Percentiles rank a stretch among this genome's conserved stretches.
These are phyloP conservation scores for Fusarium robinianum DNA, from an alignment of 2,329 filamentous ascomycete genomes.

Conservation along the genomic window DNA sequence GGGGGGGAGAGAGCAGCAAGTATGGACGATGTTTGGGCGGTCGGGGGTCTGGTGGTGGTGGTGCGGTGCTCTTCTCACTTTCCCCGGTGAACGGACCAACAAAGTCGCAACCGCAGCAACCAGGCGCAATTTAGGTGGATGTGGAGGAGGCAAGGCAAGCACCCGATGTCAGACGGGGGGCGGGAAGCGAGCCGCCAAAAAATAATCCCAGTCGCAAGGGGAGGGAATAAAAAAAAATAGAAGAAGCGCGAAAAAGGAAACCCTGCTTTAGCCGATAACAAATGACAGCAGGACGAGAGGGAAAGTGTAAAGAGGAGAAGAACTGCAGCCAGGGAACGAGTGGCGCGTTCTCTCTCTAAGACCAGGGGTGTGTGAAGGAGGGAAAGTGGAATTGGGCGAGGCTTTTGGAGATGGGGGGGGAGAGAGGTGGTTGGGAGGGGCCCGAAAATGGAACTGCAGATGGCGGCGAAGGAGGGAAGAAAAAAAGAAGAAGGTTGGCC, in stretches of 20 bases:
- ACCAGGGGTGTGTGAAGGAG: too few relatives aligned
- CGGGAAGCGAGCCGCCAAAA: slow-evolving; percentile 20
- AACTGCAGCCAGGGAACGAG: too few relatives aligned
- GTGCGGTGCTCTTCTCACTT: slow-evolving; percentile 15
- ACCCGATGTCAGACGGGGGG: slow-evolving; percentile 21
- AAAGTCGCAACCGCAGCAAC: slow-evolving; percentile 38
- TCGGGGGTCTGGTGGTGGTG: slow-evolving; percentile 24
- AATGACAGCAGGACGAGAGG: too few relatives aligned
- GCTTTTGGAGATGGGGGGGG: not conserved
- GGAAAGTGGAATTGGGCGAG: slow-evolving; percentile 10
- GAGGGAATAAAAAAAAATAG: slow-evolving; percentile 1
- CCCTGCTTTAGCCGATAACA: too few relatives aligned
- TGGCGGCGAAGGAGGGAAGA: slow-evolving; percentile 6
- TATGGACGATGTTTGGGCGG: too few relatives aligned
- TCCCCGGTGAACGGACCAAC: slow-evolving; percentile 23
- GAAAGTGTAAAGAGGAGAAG: too few relatives aligned
- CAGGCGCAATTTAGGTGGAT: slow-evolving; percentile 12
- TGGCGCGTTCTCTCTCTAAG: too few relatives aligned
- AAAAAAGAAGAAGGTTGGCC: slow-evolving; percentile 13
- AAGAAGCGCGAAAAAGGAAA: too few relatives aligned
- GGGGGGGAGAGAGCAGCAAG: slow-evolving; percentile 11
- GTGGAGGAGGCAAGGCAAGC: slow-evolving; percentile 12
- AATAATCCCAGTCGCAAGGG: slow-evolving; percentile 13
- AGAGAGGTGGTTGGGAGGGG: slow-evolving; percentile 17
- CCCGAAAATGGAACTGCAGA: slow-evolving; percentile 21